Evolutionary conservation across 352 stramenopile genomes (phyloP).

Genomic region (Phytophthora uliginosa): DNA sequence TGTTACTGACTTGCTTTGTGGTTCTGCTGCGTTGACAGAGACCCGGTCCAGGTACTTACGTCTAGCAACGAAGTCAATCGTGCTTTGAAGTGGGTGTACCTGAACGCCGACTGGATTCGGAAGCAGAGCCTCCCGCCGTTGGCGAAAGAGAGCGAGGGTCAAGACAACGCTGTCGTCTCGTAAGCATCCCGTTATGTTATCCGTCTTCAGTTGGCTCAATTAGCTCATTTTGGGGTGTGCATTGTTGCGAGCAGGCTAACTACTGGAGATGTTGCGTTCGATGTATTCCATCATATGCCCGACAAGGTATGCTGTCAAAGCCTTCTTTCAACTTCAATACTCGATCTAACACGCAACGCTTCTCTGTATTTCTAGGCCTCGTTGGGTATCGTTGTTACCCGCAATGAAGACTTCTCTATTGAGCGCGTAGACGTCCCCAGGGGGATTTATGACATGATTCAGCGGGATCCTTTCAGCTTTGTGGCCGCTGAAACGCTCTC

Average conservation of each 20-base stretch:
- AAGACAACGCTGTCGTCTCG: conserved; percentile 43
- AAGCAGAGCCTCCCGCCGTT: conserved; percentile 67
- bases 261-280: conserved; percentile 70
- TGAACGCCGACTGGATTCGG: conserved; percentile 90
- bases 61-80: conserved; percentile 77
- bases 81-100: conserved; percentile 89
- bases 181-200: conserved; percentile 29
- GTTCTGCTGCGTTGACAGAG: conserved; percentile 42
- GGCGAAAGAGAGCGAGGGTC: conserved; percentile 27
- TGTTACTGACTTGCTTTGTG: conserved; percentile 13
- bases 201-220: conserved; percentile 1
- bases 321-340: not conserved
- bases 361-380: conserved; percentile 34
- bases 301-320: conserved; percentile 65
- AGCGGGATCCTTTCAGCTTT: conserved; percentile 90
- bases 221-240: not conserved
- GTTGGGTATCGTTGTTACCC: conserved; percentile 70
- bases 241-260: conserved; percentile 47
- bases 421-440: conserved; percentile 69
- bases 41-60: conserved; percentile 74
- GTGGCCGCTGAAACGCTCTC: conserved; percentile 88
- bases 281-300: conserved; percentile 90
- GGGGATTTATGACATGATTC: conserved; percentile 83
- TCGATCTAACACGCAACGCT: not conserved
- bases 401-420: conserved; percentile 64